Percentiles rank a stretch among this genome's conserved stretches.
These are phyloP conservation scores for Metschnikowia hibisci DNA, from an alignment of 805 yeast genomes.

Conservation along the genomic window DNA sequence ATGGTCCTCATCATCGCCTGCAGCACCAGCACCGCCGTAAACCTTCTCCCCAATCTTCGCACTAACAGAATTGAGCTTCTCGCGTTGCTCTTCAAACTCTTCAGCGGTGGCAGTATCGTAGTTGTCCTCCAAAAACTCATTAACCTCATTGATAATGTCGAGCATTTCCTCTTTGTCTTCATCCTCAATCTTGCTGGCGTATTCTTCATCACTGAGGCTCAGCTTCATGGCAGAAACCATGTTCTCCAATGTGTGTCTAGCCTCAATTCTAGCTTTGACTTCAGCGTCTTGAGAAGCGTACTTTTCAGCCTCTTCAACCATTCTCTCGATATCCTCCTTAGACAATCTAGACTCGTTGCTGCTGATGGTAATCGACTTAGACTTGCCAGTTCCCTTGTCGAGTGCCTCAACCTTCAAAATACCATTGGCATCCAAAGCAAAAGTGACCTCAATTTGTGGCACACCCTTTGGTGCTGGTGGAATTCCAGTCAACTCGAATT, in stretches of 20 bases:
- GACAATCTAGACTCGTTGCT: slow-evolving; percentile 21
- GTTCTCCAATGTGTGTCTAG: slow-evolving; percentile 21
- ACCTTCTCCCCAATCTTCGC: slow-evolving; percentile 91
- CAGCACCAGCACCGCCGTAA: slow-evolving; percentile 45
- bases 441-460: slow-evolving; percentile 22
- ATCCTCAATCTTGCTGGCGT: slow-evolving; percentile 62
- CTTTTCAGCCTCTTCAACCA: slow-evolving; percentile 22
- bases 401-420: slow-evolving; percentile 21
- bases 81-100: slow-evolving; percentile 90
- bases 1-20: slow-evolving; percentile 39
- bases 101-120: slow-evolving; percentile 84
- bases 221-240: slow-evolving; percentile 16
- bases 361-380: slow-evolving; percentile 20
- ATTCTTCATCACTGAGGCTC: slow-evolving; percentile 16
- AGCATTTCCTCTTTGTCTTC: slow-evolving; percentile 86
- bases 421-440: slow-evolving; percentile 21
- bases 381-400: slow-evolving; percentile 21
- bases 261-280: slow-evolving; percentile 19
- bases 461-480: slow-evolving; percentile 24
- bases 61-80: slow-evolving; percentile 73
- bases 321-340: slow-evolving; percentile 21
- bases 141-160: slow-evolving; percentile 83
- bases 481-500: slow-evolving; percentile 21
- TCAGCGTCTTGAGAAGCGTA: slow-evolving; percentile 21
- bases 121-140: slow-evolving; percentile 76